phyloP scores from a whole-genome alignment of 2,329 filamentous ascomycete species.

The Alternaria longipes region DNA sequence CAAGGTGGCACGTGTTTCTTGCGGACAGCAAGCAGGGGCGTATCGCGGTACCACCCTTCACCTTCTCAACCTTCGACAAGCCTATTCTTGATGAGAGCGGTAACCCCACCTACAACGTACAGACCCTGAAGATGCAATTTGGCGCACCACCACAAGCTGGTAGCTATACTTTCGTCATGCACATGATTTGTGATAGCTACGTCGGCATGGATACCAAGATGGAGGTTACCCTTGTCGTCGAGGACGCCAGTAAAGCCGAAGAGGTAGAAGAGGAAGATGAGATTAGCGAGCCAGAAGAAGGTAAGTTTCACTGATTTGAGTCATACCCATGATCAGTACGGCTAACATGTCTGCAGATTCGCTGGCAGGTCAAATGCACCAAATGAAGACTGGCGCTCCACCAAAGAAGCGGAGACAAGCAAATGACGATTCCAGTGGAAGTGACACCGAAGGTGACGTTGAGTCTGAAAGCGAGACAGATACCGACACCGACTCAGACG shows the following conservation, averaged over 20 bases:
- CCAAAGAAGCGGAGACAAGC: slow-evolving; percentile 67
- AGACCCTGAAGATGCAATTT: slow-evolving; percentile 97
- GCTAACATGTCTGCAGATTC: slow-evolving; percentile 69
- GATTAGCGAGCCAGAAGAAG: slow-evolving; percentile 97
- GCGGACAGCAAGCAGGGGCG: slow-evolving; percentile 94
- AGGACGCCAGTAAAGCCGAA: slow-evolving; percentile 85
- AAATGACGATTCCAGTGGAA: slow-evolving; percentile 70
- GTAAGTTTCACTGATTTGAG: slow-evolving; percentile 64
- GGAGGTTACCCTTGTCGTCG: slow-evolving; percentile 87
- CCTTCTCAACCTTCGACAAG: slow-evolving; percentile 92
- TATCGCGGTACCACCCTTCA: slow-evolving; percentile 95
- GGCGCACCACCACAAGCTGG: slow-evolving; percentile 91
- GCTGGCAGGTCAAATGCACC: slow-evolving; percentile 88
- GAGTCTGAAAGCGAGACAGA: slow-evolving; percentile 61
- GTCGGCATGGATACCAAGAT: slow-evolving; percentile 92
- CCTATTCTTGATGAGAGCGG: slow-evolving; percentile 81
- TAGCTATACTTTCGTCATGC: slow-evolving; percentile 93
- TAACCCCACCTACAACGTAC: slow-evolving; percentile 91
- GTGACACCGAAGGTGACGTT: slow-evolving; percentile 71
- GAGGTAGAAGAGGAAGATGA: slow-evolving; percentile 87
- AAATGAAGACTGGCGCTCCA: slow-evolving; percentile 74
- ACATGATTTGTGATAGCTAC: slow-evolving; percentile 93
- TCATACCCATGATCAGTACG: neutral
- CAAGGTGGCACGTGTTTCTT: slow-evolving; percentile 93
- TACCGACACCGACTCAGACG: slow-evolving; percentile 55